Percentiles rank a stretch among this genome's conserved stretches.
Evolutionary conservation across 805 yeast species (phyloP).

Genomic region (Candida orba): DNA sequence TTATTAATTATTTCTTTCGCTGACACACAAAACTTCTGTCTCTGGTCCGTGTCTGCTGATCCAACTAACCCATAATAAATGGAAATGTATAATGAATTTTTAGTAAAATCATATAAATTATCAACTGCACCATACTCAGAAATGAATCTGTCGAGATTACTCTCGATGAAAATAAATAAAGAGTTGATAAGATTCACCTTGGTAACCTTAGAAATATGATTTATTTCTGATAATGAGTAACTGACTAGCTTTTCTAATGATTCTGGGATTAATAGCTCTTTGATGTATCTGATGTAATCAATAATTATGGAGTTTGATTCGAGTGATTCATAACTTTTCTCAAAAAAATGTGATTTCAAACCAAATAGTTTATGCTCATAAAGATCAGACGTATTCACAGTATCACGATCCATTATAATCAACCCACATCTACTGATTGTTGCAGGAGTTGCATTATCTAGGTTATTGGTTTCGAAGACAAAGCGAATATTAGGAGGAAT

Average conservation of each 20-base stretch:
- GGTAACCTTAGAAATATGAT: slow-evolving; percentile 1
- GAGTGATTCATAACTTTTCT: background rate
- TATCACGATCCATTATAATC: slow-evolving; percentile 53
- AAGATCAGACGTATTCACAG: slow-evolving; percentile 19
- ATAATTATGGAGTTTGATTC: background rate
- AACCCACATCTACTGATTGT: slow-evolving; percentile 91
- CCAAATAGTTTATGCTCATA: slow-evolving; percentile 17
- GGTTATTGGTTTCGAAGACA: slow-evolving; percentile 67
- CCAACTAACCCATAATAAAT: slow-evolving; percentile 2
- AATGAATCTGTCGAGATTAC: slow-evolving; percentile 1
- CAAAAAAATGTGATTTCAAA: background rate
- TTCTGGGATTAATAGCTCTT: background rate
- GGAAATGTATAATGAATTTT: background rate
- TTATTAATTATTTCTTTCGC: slow-evolving; percentile 9
- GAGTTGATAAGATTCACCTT: slow-evolving; percentile 1
- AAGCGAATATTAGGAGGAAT: slow-evolving; percentile 59
- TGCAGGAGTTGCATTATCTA: slow-evolving; percentile 75
- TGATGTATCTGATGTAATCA: background rate
- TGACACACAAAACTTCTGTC: slow-evolving; percentile 16
- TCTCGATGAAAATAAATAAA: background rate
- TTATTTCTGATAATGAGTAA: background rate
- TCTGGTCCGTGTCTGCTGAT: slow-evolving; percentile 28
- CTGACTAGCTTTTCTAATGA: background rate
- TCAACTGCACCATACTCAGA: background rate
- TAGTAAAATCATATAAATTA: background rate